Percentiles rank a stretch among this genome's conserved stretches.
These are phyloP conservation scores for Colletotrichum lindemuthianum DNA, from an alignment of 2,329 filamentous ascomycete species.

Conservation along the genomic window DNA sequence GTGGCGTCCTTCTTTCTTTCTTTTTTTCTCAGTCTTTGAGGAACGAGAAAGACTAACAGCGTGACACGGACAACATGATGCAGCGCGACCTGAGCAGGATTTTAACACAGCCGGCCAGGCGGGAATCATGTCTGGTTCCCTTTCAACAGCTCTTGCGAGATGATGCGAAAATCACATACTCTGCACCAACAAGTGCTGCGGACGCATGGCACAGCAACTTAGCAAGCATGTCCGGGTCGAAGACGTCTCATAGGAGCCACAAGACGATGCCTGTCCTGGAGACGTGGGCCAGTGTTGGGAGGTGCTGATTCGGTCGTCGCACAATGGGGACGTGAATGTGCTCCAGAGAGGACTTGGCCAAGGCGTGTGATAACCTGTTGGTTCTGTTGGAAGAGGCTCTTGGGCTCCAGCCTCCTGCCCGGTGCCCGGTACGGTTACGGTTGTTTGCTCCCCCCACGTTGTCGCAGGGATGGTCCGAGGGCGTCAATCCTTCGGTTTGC, in stretches of 20 bases:
- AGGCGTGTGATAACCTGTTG: too few species aligned
- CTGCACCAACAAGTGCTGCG: slow-evolving; percentile 6
- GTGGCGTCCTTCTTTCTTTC: too few species aligned
- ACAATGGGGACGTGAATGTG: too few species aligned
- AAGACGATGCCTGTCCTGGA: neutral
- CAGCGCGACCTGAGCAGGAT: neutral
- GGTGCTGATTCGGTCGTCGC: too few species aligned
- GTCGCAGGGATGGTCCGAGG: too few species aligned
- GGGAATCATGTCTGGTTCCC: neutral
- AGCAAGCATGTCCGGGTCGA: neutral
- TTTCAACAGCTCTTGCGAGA: slow-evolving; percentile 9
- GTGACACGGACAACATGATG: neutral
- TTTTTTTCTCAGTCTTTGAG: neutral
- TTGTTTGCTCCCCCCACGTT: too few species aligned
- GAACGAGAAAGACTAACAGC: too few species aligned
- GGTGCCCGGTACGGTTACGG: too few species aligned
- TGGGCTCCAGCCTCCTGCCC: too few species aligned
- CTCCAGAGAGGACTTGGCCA: too few species aligned
- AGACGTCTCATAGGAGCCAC: neutral
- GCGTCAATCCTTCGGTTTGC: too few species aligned
- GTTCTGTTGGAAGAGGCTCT: too few species aligned
- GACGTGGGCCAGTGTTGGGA: neutral
- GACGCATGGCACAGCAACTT: slow-evolving; percentile 5
- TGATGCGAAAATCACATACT: neutral
- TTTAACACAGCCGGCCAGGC: neutral